Conservation (phyloP, 306 rosid genomes). For the Vicia sativa region DNA sequence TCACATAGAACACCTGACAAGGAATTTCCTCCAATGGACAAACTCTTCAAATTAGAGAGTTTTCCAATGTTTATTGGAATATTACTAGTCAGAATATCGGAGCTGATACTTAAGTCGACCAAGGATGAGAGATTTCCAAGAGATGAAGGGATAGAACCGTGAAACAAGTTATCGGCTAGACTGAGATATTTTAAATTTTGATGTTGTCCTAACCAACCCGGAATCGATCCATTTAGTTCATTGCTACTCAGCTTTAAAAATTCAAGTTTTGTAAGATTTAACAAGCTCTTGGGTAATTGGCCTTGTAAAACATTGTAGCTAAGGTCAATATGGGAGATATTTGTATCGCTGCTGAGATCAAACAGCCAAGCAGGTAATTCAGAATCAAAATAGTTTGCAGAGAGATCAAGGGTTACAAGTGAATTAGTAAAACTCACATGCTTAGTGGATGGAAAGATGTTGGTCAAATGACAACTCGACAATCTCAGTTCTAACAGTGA, state of each 20-base stretch:
- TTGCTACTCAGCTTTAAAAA: too few relatives aligned
- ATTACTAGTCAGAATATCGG: slow-evolving; percentile 9
- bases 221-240: too few relatives aligned
- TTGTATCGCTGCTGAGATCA: slow-evolving; percentile 1
- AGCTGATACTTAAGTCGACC: too few relatives aligned
- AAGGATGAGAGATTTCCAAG: too few relatives aligned
- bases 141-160: too few relatives aligned
- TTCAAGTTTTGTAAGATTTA: slow-evolving; percentile 13
- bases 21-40: slow-evolving; percentile 4
- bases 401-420: too few relatives aligned
- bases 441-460: slow-evolving; percentile 1
- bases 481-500: not conserved
- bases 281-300: slow-evolving; percentile 25
- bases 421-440: not conserved
- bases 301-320: slow-evolving; percentile 1
- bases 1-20: slow-evolving; percentile 21
- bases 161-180: too few relatives aligned
- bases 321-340: slow-evolving; percentile 28
- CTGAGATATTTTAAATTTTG: too few relatives aligned
- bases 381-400: too few relatives aligned
- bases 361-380: slow-evolving; percentile 27
- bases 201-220: too few relatives aligned
- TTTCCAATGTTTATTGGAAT: slow-evolving; percentile 30
- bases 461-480: slow-evolving; percentile 9
- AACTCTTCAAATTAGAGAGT: slow-evolving; percentile 11